These are phyloP conservation scores for Canavalia gladiata DNA, from an alignment of 306 rosid genomes.

Conservation along the genomic window DNA sequence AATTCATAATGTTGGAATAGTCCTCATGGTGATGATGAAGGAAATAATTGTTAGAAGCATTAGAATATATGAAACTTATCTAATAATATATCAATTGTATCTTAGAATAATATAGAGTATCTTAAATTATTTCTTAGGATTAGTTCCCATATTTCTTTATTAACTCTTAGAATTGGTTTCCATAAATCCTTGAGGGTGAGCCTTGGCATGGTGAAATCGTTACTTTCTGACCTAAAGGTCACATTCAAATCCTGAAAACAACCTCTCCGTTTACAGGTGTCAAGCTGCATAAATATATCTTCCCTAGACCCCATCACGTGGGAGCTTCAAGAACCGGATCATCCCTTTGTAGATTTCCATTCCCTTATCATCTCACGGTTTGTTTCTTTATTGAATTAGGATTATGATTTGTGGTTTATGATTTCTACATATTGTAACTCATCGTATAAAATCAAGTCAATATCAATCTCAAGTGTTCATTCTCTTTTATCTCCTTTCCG, in stretches of 20 bases:
- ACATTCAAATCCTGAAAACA: not conserved
- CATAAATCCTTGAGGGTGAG: not conserved
- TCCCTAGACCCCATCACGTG: constrained; percentile 9
- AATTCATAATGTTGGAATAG: constrained; percentile 15
- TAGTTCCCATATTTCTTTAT: not conserved
- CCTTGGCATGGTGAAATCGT: not conserved
- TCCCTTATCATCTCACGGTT: not conserved
- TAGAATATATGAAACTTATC: not conserved
- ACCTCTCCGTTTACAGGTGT: not conserved
- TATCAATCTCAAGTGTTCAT: not conserved
- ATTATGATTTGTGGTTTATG: not conserved
- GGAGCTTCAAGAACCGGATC: not conserved
- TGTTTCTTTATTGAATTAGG: not conserved
- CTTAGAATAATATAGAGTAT: not conserved
- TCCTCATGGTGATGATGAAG: constrained; percentile 12
- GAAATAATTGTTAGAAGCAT: constrained; percentile 24
- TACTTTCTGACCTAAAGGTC: not conserved
- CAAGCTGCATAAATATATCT: not conserved
- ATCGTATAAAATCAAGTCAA: not conserved
- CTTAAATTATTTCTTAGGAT: not conserved
- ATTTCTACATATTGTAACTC: not conserved
- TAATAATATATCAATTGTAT: not conserved
- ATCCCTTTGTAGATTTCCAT: not conserved
- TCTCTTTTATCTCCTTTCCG: not conserved
- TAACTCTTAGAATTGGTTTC: not conserved